Evolutionary conservation across 2,329 filamentous ascomycete species (phyloP), one percentile per base, ranked within the genome.

Genomic region (Blumeriella jaapii): DNA sequence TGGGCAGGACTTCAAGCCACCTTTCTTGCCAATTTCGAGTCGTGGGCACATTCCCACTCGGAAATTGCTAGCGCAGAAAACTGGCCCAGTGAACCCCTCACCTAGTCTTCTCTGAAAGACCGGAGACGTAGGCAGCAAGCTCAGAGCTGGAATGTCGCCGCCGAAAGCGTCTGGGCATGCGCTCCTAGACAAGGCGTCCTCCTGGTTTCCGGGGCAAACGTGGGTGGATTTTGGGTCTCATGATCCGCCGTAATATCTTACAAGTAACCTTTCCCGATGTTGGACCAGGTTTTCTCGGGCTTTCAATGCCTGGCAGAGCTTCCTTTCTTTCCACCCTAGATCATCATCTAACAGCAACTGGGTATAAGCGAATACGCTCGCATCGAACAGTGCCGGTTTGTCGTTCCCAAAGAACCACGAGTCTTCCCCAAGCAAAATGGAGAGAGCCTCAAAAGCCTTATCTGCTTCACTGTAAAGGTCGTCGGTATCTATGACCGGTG

Each of bases 291-390:
- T 77, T 5, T 64, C 62, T 48, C 74, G 69, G 39, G 61, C 62
- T 33, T 56, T 58, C 39, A 93, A 53, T 32, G 71, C 60, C 36
- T 69, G 64, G 10, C 58, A 63, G 33, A 93, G 60, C 34, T 65
- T 63, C 41, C 67, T 68, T 38, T 82, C 73, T 39, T 62, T 63
- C 82, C 82, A 87, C 45, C 46, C 46, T 27, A 53, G 51, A 2
- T 50, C 52, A 20, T 75, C 67, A 40, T 82, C 74, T 33, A 93
- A 60, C 34, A 96, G 64, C 32, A 93, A 63, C 57, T 93, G 75
- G 0, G 83, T 87, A 58, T 95, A 98, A 3, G 85, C 78, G 60
- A 95, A 96, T 2, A 96, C 73, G 35, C 74, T 76, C 5, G 89
- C 87, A 59, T 98, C 91, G 49, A 96, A 89, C 15, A 89, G 54